A percentile compares a stretch with the other conserved stretches of the same genome.
Evolutionary conservation across 805 yeast species (phyloP).

Genomic region (Cyberlindnera samutprakarnensis): DNA sequence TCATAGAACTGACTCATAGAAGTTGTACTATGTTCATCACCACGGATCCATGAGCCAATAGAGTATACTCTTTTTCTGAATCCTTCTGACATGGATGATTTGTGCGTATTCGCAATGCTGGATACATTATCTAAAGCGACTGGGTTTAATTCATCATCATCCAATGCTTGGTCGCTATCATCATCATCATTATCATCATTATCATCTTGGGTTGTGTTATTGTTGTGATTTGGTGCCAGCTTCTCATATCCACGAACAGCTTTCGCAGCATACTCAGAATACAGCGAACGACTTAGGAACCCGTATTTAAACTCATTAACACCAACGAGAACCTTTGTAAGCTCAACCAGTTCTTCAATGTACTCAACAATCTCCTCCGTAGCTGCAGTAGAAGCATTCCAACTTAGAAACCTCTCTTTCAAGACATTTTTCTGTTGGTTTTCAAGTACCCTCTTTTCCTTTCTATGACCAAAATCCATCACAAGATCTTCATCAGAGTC

Average conservation of each 20-base stretch:
- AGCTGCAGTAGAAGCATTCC: conserved; percentile 46
- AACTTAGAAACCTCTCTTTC: conserved; percentile 35
- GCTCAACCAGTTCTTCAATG: conserved; percentile 36
- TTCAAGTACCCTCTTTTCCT: conserved; percentile 5
- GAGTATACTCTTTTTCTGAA: conserved; percentile 30
- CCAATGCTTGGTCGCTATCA: conserved; percentile 4
- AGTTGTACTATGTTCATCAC: conserved; percentile 13
- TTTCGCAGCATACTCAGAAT: conserved; percentile 34
- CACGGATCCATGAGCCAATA: conserved; percentile 25
- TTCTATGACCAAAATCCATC: conserved; percentile 7
- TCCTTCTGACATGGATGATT: conserved; percentile 15
- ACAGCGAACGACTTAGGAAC: conserved; percentile 39
- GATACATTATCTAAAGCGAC: conserved; percentile 5
- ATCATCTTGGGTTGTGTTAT: not conserved
- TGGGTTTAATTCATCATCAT: conserved; percentile 4
- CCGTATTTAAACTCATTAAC: conserved; percentile 44
- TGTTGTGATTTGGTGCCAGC: conserved; percentile 7
- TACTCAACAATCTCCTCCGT: conserved; percentile 42
- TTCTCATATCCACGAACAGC: conserved; percentile 29
- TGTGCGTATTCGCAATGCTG: not conserved
- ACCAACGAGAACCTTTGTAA: conserved; percentile 38
- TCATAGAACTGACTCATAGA: conserved; percentile 20
- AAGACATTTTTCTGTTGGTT: conserved; percentile 21
- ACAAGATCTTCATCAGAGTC: conserved; percentile 18
- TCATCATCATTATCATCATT: conserved; percentile 4